Conservation (phyloP, 2,329 filamentous ascomycete species). For the Penicillium olsonii region DNA sequence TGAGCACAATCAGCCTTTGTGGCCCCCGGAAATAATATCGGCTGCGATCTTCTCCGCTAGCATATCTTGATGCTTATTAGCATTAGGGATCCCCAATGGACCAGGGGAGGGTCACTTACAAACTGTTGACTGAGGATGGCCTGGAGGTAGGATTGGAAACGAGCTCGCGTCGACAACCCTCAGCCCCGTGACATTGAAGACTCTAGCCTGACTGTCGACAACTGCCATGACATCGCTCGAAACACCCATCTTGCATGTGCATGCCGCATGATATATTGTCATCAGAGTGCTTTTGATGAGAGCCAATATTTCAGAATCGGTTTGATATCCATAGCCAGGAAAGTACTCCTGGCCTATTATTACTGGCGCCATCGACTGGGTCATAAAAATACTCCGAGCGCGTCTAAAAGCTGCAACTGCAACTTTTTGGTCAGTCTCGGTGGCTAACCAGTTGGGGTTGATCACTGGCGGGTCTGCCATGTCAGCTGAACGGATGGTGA, state of each 20-base stretch:
- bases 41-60: conserved; percentile 48
- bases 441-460: conserved; percentile 50
- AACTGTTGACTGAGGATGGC: conserved; percentile 45
- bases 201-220: conserved; percentile 33
- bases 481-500: conserved; percentile 40
- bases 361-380: conserved; percentile 30
- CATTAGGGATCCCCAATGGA: background rate
- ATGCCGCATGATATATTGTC: conserved; percentile 32
- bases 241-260: conserved; percentile 38
- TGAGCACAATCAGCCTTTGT: background rate
- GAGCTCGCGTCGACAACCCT: conserved; percentile 41
- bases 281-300: conserved; percentile 33
- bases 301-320: conserved; percentile 48
- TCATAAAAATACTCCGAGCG: conserved; percentile 39
- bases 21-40: conserved; percentile 21
- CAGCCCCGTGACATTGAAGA: conserved; percentile 33
- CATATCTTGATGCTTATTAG: conserved; percentile 36
- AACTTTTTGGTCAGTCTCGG: conserved; percentile 48
- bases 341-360: conserved; percentile 37
- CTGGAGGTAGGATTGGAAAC: conserved; percentile 42
- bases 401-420: conserved; percentile 48
- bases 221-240: conserved; percentile 31
- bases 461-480: conserved; percentile 44
- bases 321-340: conserved; percentile 41
- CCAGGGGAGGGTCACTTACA: conserved; percentile 30